phyloP scores from a whole-genome alignment of 129 eudicot species.

The Centaurea solstitialis region DNA sequence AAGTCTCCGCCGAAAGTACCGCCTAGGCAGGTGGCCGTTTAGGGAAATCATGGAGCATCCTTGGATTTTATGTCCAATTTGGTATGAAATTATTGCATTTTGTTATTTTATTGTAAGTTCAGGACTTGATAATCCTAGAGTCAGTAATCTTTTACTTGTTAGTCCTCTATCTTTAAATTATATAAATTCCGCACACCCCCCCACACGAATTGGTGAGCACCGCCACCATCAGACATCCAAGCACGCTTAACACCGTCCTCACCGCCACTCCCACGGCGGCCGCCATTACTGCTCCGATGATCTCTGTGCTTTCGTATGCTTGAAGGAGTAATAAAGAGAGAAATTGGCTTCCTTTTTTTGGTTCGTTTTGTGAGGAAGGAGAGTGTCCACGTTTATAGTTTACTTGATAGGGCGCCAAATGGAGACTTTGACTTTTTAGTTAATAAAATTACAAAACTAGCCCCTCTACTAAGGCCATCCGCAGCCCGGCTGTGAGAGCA shows the following conservation, averaged over 20 bases:
- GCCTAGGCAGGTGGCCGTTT: too few species aligned
- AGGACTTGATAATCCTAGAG: too few species aligned
- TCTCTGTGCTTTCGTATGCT: neutral
- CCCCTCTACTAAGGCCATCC: constrained; percentile 1
- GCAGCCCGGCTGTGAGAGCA: too few species aligned
- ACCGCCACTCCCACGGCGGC: constrained; percentile 29
- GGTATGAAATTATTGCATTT: too few species aligned
- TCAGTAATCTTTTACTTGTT: too few species aligned
- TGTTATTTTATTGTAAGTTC: too few species aligned
- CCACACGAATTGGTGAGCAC: too few species aligned
- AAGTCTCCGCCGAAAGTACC: too few species aligned
- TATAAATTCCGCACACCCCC: too few species aligned
- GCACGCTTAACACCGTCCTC: constrained; percentile 38
- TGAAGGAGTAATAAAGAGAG: neutral
- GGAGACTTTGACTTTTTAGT: constrained; percentile 6
- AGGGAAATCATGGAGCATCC: too few species aligned
- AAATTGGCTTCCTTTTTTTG: constrained; percentile 6
- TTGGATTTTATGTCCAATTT: too few species aligned
- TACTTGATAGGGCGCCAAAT: constrained; percentile 21
- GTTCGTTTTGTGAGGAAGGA: constrained; percentile 15
- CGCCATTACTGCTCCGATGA: constrained; percentile 17
- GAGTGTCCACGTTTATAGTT: constrained; percentile 16
- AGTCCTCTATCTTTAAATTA: too few species aligned
- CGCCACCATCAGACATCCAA: constrained; percentile 61
- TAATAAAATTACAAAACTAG: neutral